Percentiles rank a stretch among this genome's conserved stretches.
phyloP scores from a whole-genome alignment of 2,329 filamentous ascomycete species.

The Ascochyta koolunga region DNA sequence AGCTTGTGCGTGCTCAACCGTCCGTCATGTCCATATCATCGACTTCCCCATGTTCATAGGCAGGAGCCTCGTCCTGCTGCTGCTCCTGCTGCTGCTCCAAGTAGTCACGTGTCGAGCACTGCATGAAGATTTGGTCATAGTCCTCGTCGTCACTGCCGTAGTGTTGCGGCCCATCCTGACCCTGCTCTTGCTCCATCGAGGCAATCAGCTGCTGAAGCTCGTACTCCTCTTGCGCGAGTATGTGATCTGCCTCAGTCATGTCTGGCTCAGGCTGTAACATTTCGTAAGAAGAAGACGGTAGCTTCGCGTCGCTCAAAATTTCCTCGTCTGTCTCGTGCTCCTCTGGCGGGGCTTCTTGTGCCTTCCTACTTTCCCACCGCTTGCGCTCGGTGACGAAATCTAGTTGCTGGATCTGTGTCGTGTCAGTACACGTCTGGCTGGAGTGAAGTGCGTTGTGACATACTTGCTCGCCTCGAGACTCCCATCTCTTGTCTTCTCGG shows the following conservation, averaged over 20 bases:
- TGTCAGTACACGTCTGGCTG: conserved; percentile 8
- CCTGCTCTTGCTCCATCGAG: conserved; percentile 47
- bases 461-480: conserved; percentile 55
- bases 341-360: conserved; percentile 47
- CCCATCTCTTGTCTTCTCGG: conserved; percentile 55
- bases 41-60: conserved; percentile 18
- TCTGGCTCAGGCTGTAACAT: conserved; percentile 24
- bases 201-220: conserved; percentile 55
- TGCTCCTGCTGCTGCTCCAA: conserved; percentile 37
- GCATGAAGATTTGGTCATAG: conserved; percentile 69
- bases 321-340: conserved; percentile 37
- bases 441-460: neutral
- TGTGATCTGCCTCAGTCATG: conserved; percentile 46
- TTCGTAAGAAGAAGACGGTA: conserved; percentile 6
- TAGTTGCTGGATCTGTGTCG: conserved; percentile 53
- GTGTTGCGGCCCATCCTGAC: conserved; percentile 34
- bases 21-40: conserved; percentile 45
- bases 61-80: conserved; percentile 7
- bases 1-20: conserved; percentile 17
- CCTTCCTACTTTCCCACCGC: conserved; percentile 54
- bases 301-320: conserved; percentile 18
- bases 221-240: conserved; percentile 51
- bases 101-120: conserved; percentile 57
- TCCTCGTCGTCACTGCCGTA: conserved; percentile 65
- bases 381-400: conserved; percentile 53